These are phyloP conservation scores for Austroboletus novae-zelandiae DNA, from an alignment of 1,284 basidiomycete species.

Conservation along the genomic window DNA sequence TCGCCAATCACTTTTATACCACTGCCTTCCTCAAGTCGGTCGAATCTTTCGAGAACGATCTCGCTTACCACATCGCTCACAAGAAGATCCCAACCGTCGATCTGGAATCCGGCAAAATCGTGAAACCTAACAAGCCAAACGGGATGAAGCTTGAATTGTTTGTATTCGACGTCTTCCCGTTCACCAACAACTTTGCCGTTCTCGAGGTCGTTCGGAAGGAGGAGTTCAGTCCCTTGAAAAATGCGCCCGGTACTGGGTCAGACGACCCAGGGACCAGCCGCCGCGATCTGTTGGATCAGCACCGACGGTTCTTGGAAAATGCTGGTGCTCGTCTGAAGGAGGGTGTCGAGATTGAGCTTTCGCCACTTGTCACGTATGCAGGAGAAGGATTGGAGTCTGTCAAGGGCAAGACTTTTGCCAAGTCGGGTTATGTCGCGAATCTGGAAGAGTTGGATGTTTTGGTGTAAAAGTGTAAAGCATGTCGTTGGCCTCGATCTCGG, in stretches of 20 bases:
- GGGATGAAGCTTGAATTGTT: conserved; percentile 99
- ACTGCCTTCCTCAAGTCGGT: conserved; percentile 80
- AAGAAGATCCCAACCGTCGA: conserved; percentile 95
- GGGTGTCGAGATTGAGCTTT: conserved; percentile 85
- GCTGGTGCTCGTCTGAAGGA: conserved; percentile 76
- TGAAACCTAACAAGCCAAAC: conserved; percentile 90
- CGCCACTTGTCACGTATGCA: conserved; percentile 85
- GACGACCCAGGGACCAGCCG: conserved; percentile 92
- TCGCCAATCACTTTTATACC: conserved; percentile 99
- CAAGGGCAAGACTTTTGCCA: conserved; percentile 75
- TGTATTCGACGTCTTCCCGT: conserved; percentile 99
- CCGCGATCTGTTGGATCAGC: conserved; percentile 88
- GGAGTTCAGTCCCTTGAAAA: conserved; percentile 98
- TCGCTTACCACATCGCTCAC: conserved; percentile 96
- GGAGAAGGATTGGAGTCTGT: conserved; percentile 88
- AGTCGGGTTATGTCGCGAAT: conserved; percentile 49
- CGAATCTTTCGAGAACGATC: conserved; percentile 81
- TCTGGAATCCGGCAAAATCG: conserved; percentile 54
- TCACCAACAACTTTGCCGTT: conserved; percentile 80
- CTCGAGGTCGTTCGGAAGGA: conserved; percentile 87
- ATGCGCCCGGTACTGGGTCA: conserved; percentile 91
- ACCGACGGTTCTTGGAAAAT: conserved; percentile 77
- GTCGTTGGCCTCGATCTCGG: conserved; percentile 12
- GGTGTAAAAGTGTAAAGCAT: conserved; percentile 19
- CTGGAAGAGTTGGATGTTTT: conserved; percentile 53